Evolutionary conservation across 1,139 yeast genomes (phyloP), one percentile per base, ranked within the genome.

Genomic region (Pichia kudriavzevii): DNA sequence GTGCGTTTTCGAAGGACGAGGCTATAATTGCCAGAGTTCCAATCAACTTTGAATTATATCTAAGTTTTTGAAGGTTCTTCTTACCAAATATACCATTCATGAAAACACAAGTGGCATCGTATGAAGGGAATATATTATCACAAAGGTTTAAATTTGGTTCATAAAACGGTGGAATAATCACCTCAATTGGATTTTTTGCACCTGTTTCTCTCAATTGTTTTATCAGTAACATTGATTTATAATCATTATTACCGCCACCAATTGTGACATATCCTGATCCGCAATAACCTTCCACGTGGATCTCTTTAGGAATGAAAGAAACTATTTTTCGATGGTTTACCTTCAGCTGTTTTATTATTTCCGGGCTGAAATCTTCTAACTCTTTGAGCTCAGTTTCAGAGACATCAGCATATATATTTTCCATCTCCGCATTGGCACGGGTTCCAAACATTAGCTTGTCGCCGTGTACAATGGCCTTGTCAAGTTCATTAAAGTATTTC

Each of bases 191-290:
- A 22, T 78, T 55, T 17, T 63, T 59, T 5, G 76, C 67, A 1
- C 83, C 82, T 17, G 67, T 56, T 15, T 72, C 67, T 43, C 91
- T 61, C 34, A 81, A 56, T 34, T 76, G 66, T 48, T 70, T 67
- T 41, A 82, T 64, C 2, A 84, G 72, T 22, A 78, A 60, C 26
- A 77, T 58, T 13, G 84, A 69, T 47, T 78, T 59, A 64, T 87
- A 75, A 51, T 81, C 76, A 59, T 76, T 79, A 44, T 67, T 68
- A 4, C 85, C 87, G 26, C 88, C 88, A 20, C 85, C 85, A 22
- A 79, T 83, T 49, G 72, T 76, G 2, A 80, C 91, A 28, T 80
- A 73, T 12, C 93, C 93, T 38, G 72, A 63, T 1, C 85, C 85
- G 12, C 59, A 51, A 50, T 72, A 66, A 8, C 15, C 50, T 4